Conservation (phyloP, 208 protist species). For the Entamoeba dispar region DNA sequence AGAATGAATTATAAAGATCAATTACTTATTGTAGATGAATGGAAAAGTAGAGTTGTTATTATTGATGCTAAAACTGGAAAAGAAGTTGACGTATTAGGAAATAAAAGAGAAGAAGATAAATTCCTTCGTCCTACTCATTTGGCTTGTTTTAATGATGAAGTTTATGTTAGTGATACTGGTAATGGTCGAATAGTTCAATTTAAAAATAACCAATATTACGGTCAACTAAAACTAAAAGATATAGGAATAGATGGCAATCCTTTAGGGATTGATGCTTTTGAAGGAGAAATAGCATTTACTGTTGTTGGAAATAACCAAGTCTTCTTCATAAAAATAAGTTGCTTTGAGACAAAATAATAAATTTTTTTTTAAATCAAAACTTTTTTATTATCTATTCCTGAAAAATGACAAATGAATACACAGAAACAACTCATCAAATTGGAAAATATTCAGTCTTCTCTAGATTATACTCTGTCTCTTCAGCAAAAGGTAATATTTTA, state of each 20-base stretch:
- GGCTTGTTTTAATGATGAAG: neutral
- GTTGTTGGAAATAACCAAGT: neutral
- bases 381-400: no score
- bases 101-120: neutral
- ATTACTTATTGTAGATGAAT: neutral
- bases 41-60: neutral
- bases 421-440: neutral
- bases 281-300: neutral
- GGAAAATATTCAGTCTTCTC: neutral
- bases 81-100: neutral
- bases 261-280: neutral
- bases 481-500: neutral
- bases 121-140: neutral
- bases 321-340: no score
- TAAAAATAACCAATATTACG: neutral
- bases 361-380: no score
- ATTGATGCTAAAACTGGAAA: neutral
- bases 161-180: neutral
- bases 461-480: neutral
- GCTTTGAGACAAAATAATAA: no score
- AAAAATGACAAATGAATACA: no score
- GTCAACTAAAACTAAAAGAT: neutral
- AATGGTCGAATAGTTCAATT: neutral
- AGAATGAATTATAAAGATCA: neutral
- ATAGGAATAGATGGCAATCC: neutral